Conservation (phyloP, 176 grass and related monocot species). For the Coix lacrymajobi region DNA sequence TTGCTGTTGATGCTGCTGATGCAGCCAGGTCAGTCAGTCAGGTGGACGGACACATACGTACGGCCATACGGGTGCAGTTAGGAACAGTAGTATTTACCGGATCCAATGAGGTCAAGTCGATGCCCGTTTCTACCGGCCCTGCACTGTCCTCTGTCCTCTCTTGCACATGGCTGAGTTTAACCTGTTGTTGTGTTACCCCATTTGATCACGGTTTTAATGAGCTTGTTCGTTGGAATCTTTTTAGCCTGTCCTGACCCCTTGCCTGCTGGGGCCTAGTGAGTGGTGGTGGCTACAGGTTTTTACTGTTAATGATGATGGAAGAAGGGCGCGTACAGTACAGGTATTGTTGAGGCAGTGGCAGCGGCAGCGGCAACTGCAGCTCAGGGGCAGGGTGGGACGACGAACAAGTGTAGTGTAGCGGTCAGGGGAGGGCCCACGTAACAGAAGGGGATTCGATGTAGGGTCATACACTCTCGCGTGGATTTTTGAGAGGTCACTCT, state of each 20-base stretch:
- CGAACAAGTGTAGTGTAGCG: too few relatives aligned
- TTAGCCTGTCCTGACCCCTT: neutral
- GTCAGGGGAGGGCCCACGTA: too few relatives aligned
- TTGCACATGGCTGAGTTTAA: neutral
- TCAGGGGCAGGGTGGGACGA: too few relatives aligned
- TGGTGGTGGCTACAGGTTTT: neutral
- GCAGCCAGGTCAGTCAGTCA: too few relatives aligned
- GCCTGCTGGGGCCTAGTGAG: neutral
- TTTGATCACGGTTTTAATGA: neutral
- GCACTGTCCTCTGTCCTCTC: neutral
- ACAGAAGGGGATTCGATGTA: too few relatives aligned
- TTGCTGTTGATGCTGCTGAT: neutral
- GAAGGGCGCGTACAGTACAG: too few relatives aligned
- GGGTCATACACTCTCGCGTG: too few relatives aligned
- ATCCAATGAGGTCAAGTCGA: neutral
- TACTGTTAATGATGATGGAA: neutral
- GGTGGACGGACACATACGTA: too few relatives aligned
- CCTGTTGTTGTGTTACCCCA: neutral
- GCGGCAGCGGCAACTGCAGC: too few relatives aligned
- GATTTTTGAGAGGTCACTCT: too few relatives aligned
- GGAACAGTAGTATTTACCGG: neutral
- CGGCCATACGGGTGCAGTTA: neutral
- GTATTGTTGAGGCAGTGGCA: too few relatives aligned
- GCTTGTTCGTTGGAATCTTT: neutral
- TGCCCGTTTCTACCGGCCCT: neutral